Percentiles rank a stretch among this genome's conserved stretches.
Evolutionary conservation across 164 flowering plant genomes (phyloP).

Genomic region (Piper betle): DNA sequence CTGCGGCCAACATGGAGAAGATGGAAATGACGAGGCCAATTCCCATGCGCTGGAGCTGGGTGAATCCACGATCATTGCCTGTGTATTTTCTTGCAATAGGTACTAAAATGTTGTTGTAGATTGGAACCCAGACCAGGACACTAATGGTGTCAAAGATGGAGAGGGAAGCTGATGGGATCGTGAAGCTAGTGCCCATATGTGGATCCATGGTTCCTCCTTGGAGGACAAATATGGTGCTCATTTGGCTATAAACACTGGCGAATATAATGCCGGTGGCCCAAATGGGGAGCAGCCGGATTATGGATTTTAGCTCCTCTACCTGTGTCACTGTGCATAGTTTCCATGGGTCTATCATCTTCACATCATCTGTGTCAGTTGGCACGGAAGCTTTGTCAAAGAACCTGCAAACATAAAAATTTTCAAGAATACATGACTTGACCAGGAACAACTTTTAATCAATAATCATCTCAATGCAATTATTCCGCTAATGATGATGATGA

Average conservation of each 20-base stretch:
- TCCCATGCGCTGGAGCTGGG: conserved; percentile 31
- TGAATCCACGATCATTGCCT: conserved; percentile 21
- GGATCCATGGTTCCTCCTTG: conserved; percentile 12
- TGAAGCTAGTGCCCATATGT: conserved; percentile 6
- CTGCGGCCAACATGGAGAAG: conserved; percentile 25
- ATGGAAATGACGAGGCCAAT: conserved; percentile 26
- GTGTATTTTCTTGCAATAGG: conserved; percentile 20
- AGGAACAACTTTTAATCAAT: no score
- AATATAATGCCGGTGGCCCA: conserved; percentile 14
- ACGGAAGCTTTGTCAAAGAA: conserved; percentile 77
- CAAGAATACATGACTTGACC: no score
- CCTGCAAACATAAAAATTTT: conserved; percentile 13
- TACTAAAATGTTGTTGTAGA: conserved; percentile 14
- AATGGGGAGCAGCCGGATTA: not conserved
- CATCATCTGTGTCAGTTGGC: conserved; percentile 21
- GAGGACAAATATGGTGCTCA: conserved; percentile 10
- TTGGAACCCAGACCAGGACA: conserved; percentile 24
- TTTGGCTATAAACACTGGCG: conserved; percentile 10
- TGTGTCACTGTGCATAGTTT: conserved; percentile 60
- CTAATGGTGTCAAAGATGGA: conserved; percentile 30
- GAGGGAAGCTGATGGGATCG: conserved; percentile 29
- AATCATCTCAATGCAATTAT: no score
- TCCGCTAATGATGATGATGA: no score
- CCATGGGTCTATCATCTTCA: conserved; percentile 38
- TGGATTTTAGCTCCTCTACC: conserved; percentile 20